These are phyloP conservation scores for Anthracocystis panici-leucophaei DNA, from an alignment of 1,284 basidiomycete species.

Conservation along the genomic window DNA sequence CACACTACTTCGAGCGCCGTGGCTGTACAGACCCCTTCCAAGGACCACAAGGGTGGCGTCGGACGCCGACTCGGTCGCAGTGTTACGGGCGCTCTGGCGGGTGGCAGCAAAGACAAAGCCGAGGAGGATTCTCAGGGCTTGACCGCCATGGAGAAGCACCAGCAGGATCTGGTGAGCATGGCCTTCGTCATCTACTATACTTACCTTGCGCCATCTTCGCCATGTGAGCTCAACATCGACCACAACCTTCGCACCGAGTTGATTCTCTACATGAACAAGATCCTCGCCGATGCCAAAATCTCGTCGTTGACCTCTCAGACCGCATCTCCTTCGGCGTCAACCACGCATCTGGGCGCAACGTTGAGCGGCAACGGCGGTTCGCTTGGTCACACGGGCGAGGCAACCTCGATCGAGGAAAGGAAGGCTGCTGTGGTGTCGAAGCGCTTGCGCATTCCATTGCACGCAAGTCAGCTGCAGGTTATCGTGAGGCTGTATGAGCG, in stretches of 20 bases:
- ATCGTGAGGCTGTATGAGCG: constrained; percentile 94
- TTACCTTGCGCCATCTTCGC: constrained; percentile 93
- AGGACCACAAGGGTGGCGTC: constrained; percentile 32
- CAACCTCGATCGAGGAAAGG: constrained; percentile 75
- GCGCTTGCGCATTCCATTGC: constrained; percentile 54
- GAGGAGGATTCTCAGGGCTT: constrained; percentile 42
- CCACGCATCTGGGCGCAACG: constrained; percentile 25
- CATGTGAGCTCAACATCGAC: constrained; percentile 97
- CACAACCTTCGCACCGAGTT: constrained; percentile 94
- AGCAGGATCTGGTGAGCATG: constrained; percentile 92
- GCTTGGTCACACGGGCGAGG: constrained; percentile 15
- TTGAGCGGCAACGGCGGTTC: constrained; percentile 23
- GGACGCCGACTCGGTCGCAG: constrained; percentile 76
- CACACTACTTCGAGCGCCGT: constrained; percentile 91
- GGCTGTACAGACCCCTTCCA: constrained; percentile 72
- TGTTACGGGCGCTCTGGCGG: constrained; percentile 68
- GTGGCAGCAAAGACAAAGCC: constrained; percentile 26
- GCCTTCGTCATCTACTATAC: constrained; percentile 94
- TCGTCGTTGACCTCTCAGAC: constrained; percentile 11
- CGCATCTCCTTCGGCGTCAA: constrained; percentile 34
- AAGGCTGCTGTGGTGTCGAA: constrained; percentile 46
- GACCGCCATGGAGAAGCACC: constrained; percentile 90
- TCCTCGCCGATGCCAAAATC: constrained; percentile 53
- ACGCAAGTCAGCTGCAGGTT: constrained; percentile 83
- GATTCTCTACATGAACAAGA: constrained; percentile 85